These are phyloP conservation scores for Candida sonorensis DNA, from an alignment of 805 yeast species.

Conservation along the genomic window DNA sequence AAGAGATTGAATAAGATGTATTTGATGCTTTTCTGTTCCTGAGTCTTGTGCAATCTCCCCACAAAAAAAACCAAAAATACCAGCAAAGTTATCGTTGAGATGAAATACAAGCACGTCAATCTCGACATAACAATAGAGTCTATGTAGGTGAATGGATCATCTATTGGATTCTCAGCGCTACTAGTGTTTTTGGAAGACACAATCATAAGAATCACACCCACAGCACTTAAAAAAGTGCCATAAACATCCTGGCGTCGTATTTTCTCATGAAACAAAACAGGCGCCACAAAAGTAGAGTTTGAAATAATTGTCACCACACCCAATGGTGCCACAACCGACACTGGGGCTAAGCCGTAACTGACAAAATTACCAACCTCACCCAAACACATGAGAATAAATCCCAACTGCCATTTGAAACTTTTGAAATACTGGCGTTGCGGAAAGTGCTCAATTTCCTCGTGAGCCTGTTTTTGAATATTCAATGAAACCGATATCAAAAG, in stretches of 20 bases:
- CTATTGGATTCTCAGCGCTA: slow-evolving; percentile 7
- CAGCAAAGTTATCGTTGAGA: slow-evolving; percentile 15
- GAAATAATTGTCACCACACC: slow-evolving; percentile 44
- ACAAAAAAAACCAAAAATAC: slow-evolving; percentile 8
- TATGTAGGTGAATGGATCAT: slow-evolving; percentile 23
- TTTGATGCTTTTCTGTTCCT: slow-evolving; percentile 4
- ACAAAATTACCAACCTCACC: slow-evolving; percentile 43
- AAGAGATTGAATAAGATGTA: slow-evolving; percentile 27
- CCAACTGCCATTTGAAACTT: slow-evolving; percentile 32
- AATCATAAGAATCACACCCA: slow-evolving; percentile 37
- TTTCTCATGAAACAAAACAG: slow-evolving; percentile 36
- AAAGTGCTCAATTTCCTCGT: slow-evolving; percentile 7
- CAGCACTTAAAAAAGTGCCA: slow-evolving; percentile 35
- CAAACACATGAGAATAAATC: slow-evolving; percentile 32
- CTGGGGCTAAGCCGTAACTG: slow-evolving; percentile 43
- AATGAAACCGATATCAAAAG: slow-evolving; percentile 22
- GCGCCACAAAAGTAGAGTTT: slow-evolving; percentile 39
- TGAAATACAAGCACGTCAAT: slow-evolving; percentile 21
- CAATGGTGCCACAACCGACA: slow-evolving; percentile 40
- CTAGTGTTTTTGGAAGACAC: slow-evolving; percentile 25
- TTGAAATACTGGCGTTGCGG: slow-evolving; percentile 8
- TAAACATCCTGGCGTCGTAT: slow-evolving; percentile 27
- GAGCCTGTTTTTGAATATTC: slow-evolving; percentile 25
- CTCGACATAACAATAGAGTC: slow-evolving; percentile 21
- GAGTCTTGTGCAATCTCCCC: slow-evolving; percentile 1